A percentile compares a stretch with the other conserved stretches of the same genome.
Conservation (phyloP, 1,284 basidiomycete species). For the Puccinia sorghi region DNA sequence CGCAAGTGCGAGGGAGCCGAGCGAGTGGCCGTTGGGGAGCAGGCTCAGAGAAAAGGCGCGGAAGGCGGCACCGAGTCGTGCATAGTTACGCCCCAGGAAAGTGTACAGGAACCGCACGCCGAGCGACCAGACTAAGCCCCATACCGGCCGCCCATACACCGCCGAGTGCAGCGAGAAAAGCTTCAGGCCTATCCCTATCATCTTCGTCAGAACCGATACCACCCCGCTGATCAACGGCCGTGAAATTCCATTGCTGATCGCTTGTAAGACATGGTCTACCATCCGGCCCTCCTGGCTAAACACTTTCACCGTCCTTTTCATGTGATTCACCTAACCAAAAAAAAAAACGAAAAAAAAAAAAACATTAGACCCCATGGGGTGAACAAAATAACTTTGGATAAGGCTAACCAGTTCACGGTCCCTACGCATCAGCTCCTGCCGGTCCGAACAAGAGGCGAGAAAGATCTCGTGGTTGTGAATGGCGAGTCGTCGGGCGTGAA, state of each 20-base stretch:
- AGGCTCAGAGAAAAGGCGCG: too few species aligned
- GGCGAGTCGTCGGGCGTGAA: neutral
- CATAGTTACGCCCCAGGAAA: neutral
- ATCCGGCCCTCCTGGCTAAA: constrained; percentile 2
- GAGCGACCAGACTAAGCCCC: neutral
- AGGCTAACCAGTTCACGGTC: constrained; percentile 16
- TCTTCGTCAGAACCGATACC: neutral
- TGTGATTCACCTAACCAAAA: constrained; percentile 12
- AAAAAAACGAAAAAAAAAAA: neutral
- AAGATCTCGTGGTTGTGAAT: constrained; percentile 17
- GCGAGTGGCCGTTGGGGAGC: neutral
- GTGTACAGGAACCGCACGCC: neutral
- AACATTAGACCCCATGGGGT: too few species aligned
- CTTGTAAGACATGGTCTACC: neutral
- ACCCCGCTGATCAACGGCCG: constrained; percentile 6
- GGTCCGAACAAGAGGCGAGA: constrained; percentile 10
- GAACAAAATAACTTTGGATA: too few species aligned
- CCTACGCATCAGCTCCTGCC: constrained; percentile 18
- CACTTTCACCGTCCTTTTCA: constrained; percentile 9
- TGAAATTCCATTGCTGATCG: constrained; percentile 12
- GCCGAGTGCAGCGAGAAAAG: constrained; percentile 3
- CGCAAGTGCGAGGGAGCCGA: neutral
- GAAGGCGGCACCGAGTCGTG: neutral
- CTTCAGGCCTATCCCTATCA: constrained; percentile 6
- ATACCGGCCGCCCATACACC: neutral